Base-by-base conservation (phyloP, 1,284 basidiomycete species). In the Kwoniella shivajii region DNA sequence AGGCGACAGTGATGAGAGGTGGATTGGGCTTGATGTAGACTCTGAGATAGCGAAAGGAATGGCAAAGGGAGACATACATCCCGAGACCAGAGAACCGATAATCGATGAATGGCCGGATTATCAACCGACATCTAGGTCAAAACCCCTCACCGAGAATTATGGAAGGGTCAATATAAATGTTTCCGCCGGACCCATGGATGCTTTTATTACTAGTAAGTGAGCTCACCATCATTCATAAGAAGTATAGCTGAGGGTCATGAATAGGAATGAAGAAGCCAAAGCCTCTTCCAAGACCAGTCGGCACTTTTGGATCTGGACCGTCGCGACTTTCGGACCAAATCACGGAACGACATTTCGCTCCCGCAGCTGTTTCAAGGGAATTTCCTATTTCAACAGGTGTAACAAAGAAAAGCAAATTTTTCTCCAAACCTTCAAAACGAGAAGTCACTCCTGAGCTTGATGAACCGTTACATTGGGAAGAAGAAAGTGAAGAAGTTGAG, bases 51-150 rank as follows among this genome's bases (percentile, higher is more conserved):
- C 81, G 2, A 66, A 82, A 69, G 81, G 82, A 38, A 81, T 97
- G 37, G 91, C 92, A 0, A 63, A 76, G 26, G 94, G 94, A 2
- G 85, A 90, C 58, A 72, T 86, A 30, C 88, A 92, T 75, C 94
- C 94, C 3, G 84, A 88, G 50, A 86, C 86, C 9, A 80, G 84
- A 27, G 69, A 82, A 43, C 84, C 86, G 1, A 91, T 96, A 80
- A 77, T 82, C 36, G 92, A 95, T 71, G 88, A 89, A 69, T 88
- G 90, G 76, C 87, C 89, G 10, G 74, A 78, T 9, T 92, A 60
- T 56, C 36, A 62, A 38, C 71, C 73, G 26, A 38, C 33, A 20
- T 33, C 33, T n/a, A 50, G 41, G 26, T 31, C 16, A 3, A 59
- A 36, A 37, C 42, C 47, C 4, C 54, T 44, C 50, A 42, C 27